Conservation (phyloP, 768 basidiomycete species). For the Lactifluus echinatus region DNA sequence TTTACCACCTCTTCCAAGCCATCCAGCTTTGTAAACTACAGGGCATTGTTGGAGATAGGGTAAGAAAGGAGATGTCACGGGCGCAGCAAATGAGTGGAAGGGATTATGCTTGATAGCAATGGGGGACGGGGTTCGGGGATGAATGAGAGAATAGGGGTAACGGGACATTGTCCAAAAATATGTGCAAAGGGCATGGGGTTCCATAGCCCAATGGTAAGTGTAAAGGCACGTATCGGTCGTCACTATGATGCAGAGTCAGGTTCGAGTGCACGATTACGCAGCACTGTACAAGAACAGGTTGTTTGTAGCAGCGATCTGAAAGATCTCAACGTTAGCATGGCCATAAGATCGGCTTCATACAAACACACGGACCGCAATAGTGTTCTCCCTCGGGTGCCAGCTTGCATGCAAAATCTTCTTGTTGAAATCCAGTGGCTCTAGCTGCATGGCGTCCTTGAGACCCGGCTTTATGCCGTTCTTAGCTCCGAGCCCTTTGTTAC, state of each 20-base stretch:
- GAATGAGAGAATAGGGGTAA: conserved; percentile 3
- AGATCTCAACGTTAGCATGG: background rate
- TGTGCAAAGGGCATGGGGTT: conserved; percentile 3
- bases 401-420: conserved; percentile 95
- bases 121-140: background rate
- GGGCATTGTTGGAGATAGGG: background rate
- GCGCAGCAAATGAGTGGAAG: conserved; percentile 13
- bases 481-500: conserved; percentile 45
- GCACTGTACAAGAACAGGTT: conserved; percentile 85
- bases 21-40: background rate
- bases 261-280: conserved; percentile 28
- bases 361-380: conserved; percentile 72
- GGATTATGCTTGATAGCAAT: conserved; percentile 4
- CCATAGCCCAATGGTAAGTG: conserved; percentile 1
- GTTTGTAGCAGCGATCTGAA: conserved; percentile 92
- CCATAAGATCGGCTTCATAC: background rate
- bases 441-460: conserved; percentile 81
- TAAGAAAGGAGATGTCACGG: background rate
- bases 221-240: background rate
- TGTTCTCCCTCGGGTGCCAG: conserved; percentile 98
- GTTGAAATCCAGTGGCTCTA: conserved; percentile 84
- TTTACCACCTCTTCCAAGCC: background rate
- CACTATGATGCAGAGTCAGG: background rate
- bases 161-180: conserved; percentile 14
- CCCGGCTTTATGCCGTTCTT: conserved; percentile 73